phyloP scores from a whole-genome alignment of 2,329 filamentous ascomycete genomes.

The Diaporthe helianthi region DNA sequence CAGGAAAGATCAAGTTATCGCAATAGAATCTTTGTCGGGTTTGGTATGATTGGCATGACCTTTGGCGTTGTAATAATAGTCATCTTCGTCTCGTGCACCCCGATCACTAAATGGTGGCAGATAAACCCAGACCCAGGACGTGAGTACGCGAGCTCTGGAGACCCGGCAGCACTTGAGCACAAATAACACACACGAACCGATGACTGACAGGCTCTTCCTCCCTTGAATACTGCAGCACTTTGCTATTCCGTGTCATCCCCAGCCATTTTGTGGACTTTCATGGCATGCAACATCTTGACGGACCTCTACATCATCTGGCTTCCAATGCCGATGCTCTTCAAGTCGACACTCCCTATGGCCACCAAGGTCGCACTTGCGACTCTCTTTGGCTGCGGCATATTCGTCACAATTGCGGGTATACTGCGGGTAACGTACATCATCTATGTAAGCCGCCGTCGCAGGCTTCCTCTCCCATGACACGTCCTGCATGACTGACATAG shows the following conservation, averaged over 20 bases:
- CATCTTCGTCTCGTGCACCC: constrained; percentile 33
- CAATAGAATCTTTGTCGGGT: constrained; percentile 16
- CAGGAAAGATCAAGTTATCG: constrained; percentile 41
- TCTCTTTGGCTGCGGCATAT: constrained; percentile 49
- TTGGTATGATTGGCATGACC: constrained; percentile 10
- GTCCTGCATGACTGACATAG: not conserved
- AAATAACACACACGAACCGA: not conserved
- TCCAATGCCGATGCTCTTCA: constrained; percentile 59
- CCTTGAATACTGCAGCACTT: constrained; percentile 43
- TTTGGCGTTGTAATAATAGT: constrained; percentile 42
- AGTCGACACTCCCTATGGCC: constrained; percentile 43
- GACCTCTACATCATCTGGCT: constrained; percentile 66
- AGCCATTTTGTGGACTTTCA: constrained; percentile 51
- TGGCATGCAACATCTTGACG: constrained; percentile 55
- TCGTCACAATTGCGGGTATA: constrained; percentile 49
- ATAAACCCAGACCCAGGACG: constrained; percentile 37
- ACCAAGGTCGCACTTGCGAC: constrained; percentile 49
- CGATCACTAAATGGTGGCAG: constrained; percentile 36
- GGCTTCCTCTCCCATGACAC: too few species aligned
- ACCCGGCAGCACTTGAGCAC: too few species aligned
- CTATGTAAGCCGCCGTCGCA: not conserved
- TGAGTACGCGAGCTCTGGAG: too few species aligned
- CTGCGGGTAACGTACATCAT: constrained; percentile 47
- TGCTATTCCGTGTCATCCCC: constrained; percentile 55
- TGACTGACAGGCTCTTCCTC: not conserved